Conservation (phyloP, 352 stramenopile species). For the Phytophthora tubulina region DNA sequence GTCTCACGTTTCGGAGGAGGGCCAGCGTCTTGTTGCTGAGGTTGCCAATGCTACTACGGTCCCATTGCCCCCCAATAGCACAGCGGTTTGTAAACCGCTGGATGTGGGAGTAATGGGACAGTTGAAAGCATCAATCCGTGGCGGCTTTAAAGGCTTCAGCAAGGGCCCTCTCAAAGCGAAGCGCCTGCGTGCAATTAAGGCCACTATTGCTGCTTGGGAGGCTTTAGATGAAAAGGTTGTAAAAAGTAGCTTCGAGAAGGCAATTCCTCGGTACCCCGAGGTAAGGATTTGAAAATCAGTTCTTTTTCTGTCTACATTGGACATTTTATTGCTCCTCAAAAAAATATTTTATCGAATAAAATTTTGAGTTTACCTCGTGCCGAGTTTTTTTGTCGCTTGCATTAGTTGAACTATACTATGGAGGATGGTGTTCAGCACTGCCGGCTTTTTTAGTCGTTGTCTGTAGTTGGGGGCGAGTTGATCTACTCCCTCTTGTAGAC, state of each 20-base stretch:
- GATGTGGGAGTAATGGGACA: constrained; percentile 32
- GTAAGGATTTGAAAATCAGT: not conserved
- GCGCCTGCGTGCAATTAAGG: not conserved
- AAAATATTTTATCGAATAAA: constrained; percentile 3
- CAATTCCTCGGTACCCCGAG: constrained; percentile 11
- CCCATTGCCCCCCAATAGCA: constrained; percentile 20
- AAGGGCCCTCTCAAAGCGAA: not conserved
- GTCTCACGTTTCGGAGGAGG: constrained; percentile 5
- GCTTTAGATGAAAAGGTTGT: constrained; percentile 3
- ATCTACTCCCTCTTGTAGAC: too few species aligned
- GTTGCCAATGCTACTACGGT: not conserved
- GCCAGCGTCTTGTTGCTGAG: constrained; percentile 1
- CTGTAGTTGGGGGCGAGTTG: too few species aligned
- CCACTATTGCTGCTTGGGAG: constrained; percentile 10
- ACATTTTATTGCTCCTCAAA: not conserved
- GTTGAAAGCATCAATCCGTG: constrained; percentile 2
- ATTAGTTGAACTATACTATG: not conserved
- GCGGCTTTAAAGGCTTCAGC: not conserved
- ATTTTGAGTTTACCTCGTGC: not conserved
- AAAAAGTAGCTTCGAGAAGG: constrained; percentile 19
- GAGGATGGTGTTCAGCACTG: too few species aligned
- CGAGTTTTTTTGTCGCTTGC: constrained; percentile 6
- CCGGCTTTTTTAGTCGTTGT: too few species aligned
- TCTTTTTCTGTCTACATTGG: not conserved
- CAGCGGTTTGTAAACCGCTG: constrained; percentile 22